phyloP scores from a whole-genome alignment of 345 rosid species.

The Salix exigua region DNA sequence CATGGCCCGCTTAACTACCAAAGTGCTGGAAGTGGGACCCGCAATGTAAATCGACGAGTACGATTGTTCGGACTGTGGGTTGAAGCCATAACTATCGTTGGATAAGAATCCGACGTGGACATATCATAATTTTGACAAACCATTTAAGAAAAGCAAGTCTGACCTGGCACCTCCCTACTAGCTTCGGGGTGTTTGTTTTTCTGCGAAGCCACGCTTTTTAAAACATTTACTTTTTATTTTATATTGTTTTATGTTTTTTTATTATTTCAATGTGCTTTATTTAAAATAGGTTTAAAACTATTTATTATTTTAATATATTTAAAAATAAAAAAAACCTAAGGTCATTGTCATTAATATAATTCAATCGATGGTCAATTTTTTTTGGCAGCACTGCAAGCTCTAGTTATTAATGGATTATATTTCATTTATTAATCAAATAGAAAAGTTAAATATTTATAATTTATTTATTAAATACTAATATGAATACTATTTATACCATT shows the following conservation, averaged over 20 bases:
- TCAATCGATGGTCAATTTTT: constrained; percentile 19
- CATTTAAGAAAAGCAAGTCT: background rate
- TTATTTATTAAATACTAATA: too few species aligned
- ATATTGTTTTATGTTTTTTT: too few species aligned
- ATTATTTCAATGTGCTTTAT: too few species aligned
- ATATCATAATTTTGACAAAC: background rate
- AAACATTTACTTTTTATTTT: too few species aligned
- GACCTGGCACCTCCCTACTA: constrained; percentile 19
- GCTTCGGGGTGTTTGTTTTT: background rate
- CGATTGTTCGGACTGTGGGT: background rate
- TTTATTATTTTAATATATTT: too few species aligned
- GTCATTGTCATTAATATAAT: background rate
- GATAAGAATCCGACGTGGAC: constrained; percentile 34
- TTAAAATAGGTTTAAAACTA: too few species aligned
- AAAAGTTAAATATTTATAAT: too few species aligned
- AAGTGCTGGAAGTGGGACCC: background rate
- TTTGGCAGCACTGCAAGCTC: background rate
- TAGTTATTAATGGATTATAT: background rate
- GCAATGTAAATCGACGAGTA: background rate
- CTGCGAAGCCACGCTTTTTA: too few species aligned
- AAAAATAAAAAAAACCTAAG: too few species aligned
- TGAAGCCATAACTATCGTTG: background rate
- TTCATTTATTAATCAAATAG: too few species aligned
- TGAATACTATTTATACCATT: too few species aligned
- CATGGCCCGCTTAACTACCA: background rate